phyloP scores from a whole-genome alignment of 805 yeast genomes.

The Candida wancherniae region DNA sequence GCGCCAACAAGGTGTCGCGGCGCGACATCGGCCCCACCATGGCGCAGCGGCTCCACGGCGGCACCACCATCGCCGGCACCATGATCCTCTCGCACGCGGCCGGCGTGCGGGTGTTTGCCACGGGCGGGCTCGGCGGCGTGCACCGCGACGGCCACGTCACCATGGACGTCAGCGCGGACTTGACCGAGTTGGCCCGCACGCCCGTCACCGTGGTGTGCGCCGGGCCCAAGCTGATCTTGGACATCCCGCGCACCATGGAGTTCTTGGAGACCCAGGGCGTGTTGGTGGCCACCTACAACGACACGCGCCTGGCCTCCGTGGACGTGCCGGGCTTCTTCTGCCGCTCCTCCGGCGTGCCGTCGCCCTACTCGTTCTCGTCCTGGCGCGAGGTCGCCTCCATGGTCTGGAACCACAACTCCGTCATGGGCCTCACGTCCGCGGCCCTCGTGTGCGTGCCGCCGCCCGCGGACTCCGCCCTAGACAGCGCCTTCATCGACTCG shows the following conservation, averaged over 20 bases:
- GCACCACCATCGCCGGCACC: slow-evolving; percentile 86
- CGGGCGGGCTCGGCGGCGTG: slow-evolving; percentile 93
- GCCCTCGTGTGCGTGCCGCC: slow-evolving; percentile 80
- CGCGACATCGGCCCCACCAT: slow-evolving; percentile 73
- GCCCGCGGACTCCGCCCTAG: slow-evolving; percentile 58
- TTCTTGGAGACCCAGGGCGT: slow-evolving; percentile 90
- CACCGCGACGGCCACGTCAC: slow-evolving; percentile 72
- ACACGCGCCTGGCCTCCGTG: slow-evolving; percentile 36
- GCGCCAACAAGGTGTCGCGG: slow-evolving; percentile 63
- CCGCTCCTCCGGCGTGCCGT: slow-evolving; percentile 64
- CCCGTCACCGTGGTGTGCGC: slow-evolving; percentile 89
- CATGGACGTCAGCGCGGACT: slow-evolving; percentile 82
- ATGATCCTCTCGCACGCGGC: slow-evolving; percentile 75
- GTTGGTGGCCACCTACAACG: slow-evolving; percentile 66
- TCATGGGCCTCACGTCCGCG: slow-evolving; percentile 59
- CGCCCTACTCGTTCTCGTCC: slow-evolving; percentile 60
- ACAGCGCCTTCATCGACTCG: slow-evolving; percentile 44
- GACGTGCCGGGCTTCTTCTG: slow-evolving; percentile 79
- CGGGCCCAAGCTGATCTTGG: slow-evolving; percentile 85
- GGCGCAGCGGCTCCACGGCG: slow-evolving; percentile 65
- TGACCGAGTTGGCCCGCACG: slow-evolving; percentile 77
- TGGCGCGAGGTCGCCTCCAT: slow-evolving; percentile 59
- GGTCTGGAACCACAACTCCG: slow-evolving; percentile 40
- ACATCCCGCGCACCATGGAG: slow-evolving; percentile 76
- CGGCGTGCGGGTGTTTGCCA: slow-evolving; percentile 81